Base-by-base conservation (phyloP, 768 basidiomycete species). In the Porphyrellus cyaneotinctus region DNA sequence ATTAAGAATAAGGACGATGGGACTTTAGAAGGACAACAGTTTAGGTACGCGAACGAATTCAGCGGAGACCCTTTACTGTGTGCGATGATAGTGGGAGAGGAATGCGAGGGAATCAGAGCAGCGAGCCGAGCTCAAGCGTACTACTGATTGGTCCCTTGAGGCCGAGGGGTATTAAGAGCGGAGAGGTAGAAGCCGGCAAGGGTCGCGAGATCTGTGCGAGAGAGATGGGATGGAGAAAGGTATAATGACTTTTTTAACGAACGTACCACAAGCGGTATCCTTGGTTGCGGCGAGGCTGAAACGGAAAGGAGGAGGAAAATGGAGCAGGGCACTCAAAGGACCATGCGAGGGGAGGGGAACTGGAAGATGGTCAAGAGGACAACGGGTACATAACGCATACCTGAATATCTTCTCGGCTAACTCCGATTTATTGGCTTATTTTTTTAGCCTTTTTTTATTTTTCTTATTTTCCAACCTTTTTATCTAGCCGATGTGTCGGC, bases 201-300 rank as follows among this genome's bases (percentile, higher is more conserved):
- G 89, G 89, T 91, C 88, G 88, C 88, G 88, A 91, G 89, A 80
- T 81, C 85, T 89, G 64, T n/a, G n/a, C n/a, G 36, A 43, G 38
- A n/a, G 49, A 20, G 41, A 44, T 44, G 51, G 52, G 23, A 32
- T 14, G 12, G 17, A 6, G 33, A 10, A 30, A 4, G 12, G 11
- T 24, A 4, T 15, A 14, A 30, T 2, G 32, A 28, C 2, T 9
- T 14, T n/a, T 22, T 31, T 8, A n/a, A 24, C 37, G 20, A 23
- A 62, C 74, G 18, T 50, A 78, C 76, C 53, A 75, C 76, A 78
- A 73, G 76, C 76, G 76, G 72, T 70, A 74, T 78, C 76, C 76
- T 78, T 78, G 75, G 65, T 59, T 63, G 65, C 76, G 77, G 73
- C 75, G 71, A 72, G 77, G 76, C 13, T 56, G 44, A 36, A 47